phyloP scores from a whole-genome alignment of 106 monocot genomes.

The Phalaenopsis aphrodite region DNA sequence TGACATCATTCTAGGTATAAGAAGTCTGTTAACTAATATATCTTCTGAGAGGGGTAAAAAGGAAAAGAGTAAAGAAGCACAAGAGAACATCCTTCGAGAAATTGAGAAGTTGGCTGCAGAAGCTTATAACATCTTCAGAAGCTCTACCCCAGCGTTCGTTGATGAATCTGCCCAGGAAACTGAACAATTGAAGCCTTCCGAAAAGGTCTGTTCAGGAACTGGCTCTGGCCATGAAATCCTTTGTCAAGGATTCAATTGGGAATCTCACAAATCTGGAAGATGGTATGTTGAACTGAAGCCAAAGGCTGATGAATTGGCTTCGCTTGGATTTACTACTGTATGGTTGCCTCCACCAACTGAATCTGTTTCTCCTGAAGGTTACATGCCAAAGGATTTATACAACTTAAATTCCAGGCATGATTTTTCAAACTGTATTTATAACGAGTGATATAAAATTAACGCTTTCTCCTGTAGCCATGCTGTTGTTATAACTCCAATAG shows the following conservation, averaged over 20 bases:
- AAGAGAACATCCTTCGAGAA: conserved; percentile 80
- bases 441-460: not conserved
- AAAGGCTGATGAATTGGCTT: conserved; percentile 59
- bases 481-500: not conserved
- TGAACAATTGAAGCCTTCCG: conserved; percentile 23
- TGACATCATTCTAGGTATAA: conserved; percentile 71
- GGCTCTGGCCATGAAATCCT: conserved; percentile 87
- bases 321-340: conserved; percentile 68
- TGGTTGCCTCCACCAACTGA: conserved; percentile 97
- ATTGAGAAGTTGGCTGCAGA: conserved; percentile 95
- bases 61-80: conserved; percentile 64
- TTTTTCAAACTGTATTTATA: conserved; percentile 8
- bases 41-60: conserved; percentile 46
- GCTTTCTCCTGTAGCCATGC: not conserved
- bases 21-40: conserved; percentile 77
- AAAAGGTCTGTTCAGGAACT: conserved; percentile 58
- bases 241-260: conserved; percentile 98
- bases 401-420: conserved; percentile 87
- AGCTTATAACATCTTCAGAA: conserved; percentile 89
- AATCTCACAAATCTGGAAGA: conserved; percentile 84
- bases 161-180: conserved; percentile 35
- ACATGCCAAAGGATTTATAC: conserved; percentile 99
- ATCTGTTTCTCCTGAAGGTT: conserved; percentile 97
- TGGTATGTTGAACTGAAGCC: conserved; percentile 68
- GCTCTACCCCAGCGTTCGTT: conserved; percentile 35